A percentile compares a stretch with the other conserved stretches of the same genome.
These are phyloP conservation scores for Prinsepia uniflora DNA, from an alignment of 306 rosid genomes.

Conservation along the genomic window DNA sequence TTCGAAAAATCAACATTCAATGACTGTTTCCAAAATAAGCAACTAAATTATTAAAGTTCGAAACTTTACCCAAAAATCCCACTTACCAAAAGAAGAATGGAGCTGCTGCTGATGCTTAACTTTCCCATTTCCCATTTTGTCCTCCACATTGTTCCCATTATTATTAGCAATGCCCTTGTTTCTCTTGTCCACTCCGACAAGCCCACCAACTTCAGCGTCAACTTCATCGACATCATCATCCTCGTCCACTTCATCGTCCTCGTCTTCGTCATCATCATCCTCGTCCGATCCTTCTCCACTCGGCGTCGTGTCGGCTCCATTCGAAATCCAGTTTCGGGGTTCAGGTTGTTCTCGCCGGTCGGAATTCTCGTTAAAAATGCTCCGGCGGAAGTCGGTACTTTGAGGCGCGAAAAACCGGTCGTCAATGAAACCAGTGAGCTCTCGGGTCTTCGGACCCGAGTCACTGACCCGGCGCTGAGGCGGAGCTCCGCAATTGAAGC, in stretches of 20 bases:
- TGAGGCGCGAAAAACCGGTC: constrained; percentile 56
- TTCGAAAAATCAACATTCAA: constrained; percentile 13
- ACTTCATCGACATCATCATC: constrained; percentile 46
- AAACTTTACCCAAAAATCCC: neutral
- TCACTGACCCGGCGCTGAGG: constrained; percentile 57
- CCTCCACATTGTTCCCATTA: constrained; percentile 32
- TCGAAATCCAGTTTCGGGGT: constrained; percentile 57
- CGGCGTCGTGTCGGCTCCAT: constrained; percentile 44
- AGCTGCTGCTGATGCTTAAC: constrained; percentile 31
- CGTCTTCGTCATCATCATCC: constrained; percentile 57
- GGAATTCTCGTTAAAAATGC: constrained; percentile 39
- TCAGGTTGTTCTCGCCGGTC: constrained; percentile 40
- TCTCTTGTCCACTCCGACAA: constrained; percentile 40
- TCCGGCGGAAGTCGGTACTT: constrained; percentile 57
- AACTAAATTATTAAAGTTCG: constrained; percentile 5
- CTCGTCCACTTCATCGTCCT: constrained; percentile 57
- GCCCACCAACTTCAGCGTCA: constrained; percentile 41
- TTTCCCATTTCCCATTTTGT: constrained; percentile 60
- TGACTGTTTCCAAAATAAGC: constrained; percentile 4
- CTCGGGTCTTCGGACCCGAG: constrained; percentile 61
- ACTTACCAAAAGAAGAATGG: constrained; percentile 65
- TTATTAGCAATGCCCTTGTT: constrained; percentile 40
- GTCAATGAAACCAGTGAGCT: constrained; percentile 62
- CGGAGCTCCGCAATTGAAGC: constrained; percentile 52
- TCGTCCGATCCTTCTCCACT: constrained; percentile 68